Conservation (phyloP, 805 yeast genomes). For the Wickerhamomyces silvicola region DNA sequence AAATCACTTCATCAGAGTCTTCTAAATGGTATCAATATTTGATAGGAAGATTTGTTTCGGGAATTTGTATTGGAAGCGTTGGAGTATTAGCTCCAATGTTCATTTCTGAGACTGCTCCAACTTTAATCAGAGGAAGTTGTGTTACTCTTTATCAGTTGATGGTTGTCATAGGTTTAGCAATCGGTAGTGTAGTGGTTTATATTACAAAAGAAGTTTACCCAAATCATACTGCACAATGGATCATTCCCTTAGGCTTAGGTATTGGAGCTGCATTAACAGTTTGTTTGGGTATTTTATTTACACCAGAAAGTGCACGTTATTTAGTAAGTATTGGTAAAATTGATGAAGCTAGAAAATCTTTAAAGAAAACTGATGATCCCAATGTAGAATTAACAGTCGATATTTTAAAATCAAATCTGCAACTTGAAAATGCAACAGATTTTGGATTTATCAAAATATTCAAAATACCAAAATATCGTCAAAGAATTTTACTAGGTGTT, state of each 20-base stretch:
- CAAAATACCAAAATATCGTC: slow-evolving; percentile 22
- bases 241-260: slow-evolving; percentile 57
- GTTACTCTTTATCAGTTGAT: slow-evolving; percentile 59
- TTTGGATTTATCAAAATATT: slow-evolving; percentile 42
- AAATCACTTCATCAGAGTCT: slow-evolving; percentile 40
- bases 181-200: slow-evolving; percentile 59
- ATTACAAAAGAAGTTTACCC: slow-evolving; percentile 35
- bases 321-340: slow-evolving; percentile 41
- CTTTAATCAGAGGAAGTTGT: slow-evolving; percentile 58
- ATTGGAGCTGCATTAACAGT: slow-evolving; percentile 38
- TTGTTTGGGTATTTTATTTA: slow-evolving; percentile 50
- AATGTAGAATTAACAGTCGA: slow-evolving; percentile 26
- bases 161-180: slow-evolving; percentile 59
- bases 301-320: slow-evolving; percentile 67
- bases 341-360: slow-evolving; percentile 48
- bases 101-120: slow-evolving; percentile 62
- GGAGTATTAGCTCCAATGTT: slow-evolving; percentile 71
- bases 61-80: slow-evolving; percentile 67
- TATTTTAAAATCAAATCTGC: slow-evolving; percentile 4
- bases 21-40: slow-evolving; percentile 56
- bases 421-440: slow-evolving; percentile 17
- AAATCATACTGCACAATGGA: slow-evolving; percentile 49
- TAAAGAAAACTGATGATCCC: slow-evolving; percentile 41
- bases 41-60: slow-evolving; percentile 62
- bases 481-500: slow-evolving; percentile 48